These are phyloP conservation scores for Eucalyptus rudis DNA, from an alignment of 345 rosid genomes.

Conservation along the genomic window DNA sequence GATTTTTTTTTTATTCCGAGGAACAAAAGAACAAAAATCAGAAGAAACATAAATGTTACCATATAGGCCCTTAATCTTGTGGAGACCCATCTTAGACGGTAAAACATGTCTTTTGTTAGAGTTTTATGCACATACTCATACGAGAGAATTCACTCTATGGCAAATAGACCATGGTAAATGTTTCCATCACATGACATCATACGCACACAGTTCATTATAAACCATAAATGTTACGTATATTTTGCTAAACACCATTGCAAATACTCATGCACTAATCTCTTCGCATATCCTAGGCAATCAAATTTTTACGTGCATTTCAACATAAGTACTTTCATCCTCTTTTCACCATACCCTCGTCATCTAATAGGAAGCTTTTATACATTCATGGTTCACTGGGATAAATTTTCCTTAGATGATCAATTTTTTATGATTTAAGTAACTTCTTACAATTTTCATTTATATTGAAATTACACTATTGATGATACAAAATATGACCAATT, in stretches of 20 bases:
- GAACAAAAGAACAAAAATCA: too few relatives aligned
- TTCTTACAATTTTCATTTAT: neutral
- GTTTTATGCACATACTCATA: neutral
- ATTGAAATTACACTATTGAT: neutral
- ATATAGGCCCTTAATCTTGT: too few relatives aligned
- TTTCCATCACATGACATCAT: neutral
- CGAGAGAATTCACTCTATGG: accelerated
- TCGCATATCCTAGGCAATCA: accelerated
- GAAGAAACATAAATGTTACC: too few relatives aligned
- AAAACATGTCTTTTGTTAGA: too few relatives aligned
- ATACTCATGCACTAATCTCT: neutral
- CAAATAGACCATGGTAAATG: neutral
- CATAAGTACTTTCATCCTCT: neutral
- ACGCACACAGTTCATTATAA: neutral
- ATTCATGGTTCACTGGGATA: neutral
- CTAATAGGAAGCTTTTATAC: neutral
- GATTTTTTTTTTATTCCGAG: too few relatives aligned
- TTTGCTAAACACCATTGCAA: neutral
- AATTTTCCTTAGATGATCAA: neutral
- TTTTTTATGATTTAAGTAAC: neutral
- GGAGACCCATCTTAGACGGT: too few relatives aligned
- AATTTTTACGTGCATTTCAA: neutral
- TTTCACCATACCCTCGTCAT: neutral
- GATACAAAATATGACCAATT: neutral
- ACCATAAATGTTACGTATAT: neutral